Conservation (phyloP, 768 basidiomycete genomes). For the Lactifluus pinguis region DNA sequence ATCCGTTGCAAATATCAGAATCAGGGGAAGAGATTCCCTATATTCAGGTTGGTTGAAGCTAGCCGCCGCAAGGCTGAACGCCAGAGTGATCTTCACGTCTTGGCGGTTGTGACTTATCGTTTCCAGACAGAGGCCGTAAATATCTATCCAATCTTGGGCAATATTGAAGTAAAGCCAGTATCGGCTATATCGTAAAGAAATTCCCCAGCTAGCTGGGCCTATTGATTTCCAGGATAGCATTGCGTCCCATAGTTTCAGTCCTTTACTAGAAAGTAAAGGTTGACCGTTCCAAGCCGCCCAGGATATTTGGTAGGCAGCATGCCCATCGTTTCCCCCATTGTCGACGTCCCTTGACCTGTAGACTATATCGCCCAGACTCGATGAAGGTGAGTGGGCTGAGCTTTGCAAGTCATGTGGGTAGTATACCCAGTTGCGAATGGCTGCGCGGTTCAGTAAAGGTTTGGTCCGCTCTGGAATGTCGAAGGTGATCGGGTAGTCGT, state of each 20-base stretch:
- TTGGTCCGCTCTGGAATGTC: not conserved
- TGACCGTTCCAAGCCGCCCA: not conserved
- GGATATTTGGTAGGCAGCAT: not conserved
- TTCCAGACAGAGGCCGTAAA: not conserved
- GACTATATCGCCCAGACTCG: not conserved
- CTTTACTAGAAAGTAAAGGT: not conserved
- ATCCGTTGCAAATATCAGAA: not conserved
- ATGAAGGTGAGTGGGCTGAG: not conserved
- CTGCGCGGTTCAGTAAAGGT: not conserved
- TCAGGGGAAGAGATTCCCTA: not conserved
- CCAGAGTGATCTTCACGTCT: not conserved
- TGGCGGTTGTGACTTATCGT: not conserved
- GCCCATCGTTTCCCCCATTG: not conserved
- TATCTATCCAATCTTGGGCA: not conserved
- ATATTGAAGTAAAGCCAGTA: conserved; percentile 1
- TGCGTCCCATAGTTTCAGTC: not conserved
- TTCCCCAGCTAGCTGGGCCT: not conserved
- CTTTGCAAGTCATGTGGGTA: not conserved
- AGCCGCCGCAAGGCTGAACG: not conserved
- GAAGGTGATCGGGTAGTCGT: not conserved
- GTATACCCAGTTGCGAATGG: not conserved
- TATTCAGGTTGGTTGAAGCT: not conserved
- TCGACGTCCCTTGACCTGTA: not conserved
- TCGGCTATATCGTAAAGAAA: conserved; percentile 1
- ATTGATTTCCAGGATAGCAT: not conserved